Base-by-base conservation (phyloP, 495 filamentous ascomycete genomes). In the Penicillium diatomitis region DNA sequence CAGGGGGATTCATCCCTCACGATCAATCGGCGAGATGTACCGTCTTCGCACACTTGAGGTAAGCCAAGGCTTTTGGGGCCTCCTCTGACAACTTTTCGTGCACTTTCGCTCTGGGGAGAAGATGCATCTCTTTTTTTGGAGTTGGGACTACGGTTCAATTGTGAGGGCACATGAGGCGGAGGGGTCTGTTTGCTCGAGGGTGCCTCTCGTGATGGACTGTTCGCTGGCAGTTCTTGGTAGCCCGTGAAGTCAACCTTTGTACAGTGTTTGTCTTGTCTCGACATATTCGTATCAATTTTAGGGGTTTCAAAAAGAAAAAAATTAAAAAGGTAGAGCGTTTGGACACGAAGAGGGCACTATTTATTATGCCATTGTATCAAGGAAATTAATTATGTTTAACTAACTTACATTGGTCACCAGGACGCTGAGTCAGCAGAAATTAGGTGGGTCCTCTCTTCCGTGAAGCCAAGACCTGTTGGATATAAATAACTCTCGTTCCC, bases 1-100 rank as follows among this genome's bases (percentile, higher is more conserved):
- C 49, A 60, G 8, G 53, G 53, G 8, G 46, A 56, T 38, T 50
- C 47, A 5, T 54, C 5, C 34, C 48, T 41, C 10, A 54, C 39
- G 28, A 53, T 39, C 27, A 49, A 7, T 10, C n/a, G 35, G 7
- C 35, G 35, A 37, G 35, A 37, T 37, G 7, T 37, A 37, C 35
- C 35, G 39, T 41, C 11, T 30, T 48, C 39, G n/a, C 33, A 41
- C 8, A 49, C 9, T 34, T 53, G 46, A 35, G 43, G 38, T 31
- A 54, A 33, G 10, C 41, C 51, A 2, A 49, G 32, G 29, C 9
- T n/a, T 37, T 46, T 53, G 12, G 41, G 40, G 8, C 29, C 31
- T 12, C 46, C 46, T 9, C 31, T 49, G 5, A 53, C 37, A 10
- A 10, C 11, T 37, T 50, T 50, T 31, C 51, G 36, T 36, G 46